Percentiles rank a stretch among this genome's conserved stretches.
phyloP scores from a whole-genome alignment of 805 yeast genomes.

The Cyberlindnera bimundalis region DNA sequence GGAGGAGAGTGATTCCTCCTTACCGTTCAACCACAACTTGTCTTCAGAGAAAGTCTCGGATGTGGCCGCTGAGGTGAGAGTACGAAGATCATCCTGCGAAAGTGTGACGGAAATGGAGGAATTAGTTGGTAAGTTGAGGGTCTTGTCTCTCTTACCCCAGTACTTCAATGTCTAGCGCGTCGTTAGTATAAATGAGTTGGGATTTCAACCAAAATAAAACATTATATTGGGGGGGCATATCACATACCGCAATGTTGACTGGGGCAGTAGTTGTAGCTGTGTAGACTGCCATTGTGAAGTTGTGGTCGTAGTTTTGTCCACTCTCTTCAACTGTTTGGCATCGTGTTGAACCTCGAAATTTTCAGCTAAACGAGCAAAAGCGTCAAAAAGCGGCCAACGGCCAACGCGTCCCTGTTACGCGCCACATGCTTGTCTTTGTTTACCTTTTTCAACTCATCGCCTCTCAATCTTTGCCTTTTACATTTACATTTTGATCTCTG shows the following conservation, averaged over 20 bases:
- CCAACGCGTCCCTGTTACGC: conserved; percentile 1
- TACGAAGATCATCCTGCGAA: conserved; percentile 85
- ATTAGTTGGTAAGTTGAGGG: conserved; percentile 90
- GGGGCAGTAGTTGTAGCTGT: conserved; percentile 92
- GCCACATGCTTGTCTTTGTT: conserved; percentile 3
- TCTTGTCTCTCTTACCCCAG: conserved; percentile 97
- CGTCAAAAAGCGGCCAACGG: background rate
- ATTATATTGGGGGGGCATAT: conserved; percentile 39
- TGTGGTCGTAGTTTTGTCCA: background rate
- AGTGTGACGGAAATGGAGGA: conserved; percentile 93
- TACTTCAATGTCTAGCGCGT: conserved; percentile 73
- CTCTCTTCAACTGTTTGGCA: too few relatives aligned
- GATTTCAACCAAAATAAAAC: background rate
- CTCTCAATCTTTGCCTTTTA: background rate
- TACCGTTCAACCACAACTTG: conserved; percentile 83
- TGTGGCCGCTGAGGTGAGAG: conserved; percentile 86
- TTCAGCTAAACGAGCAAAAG: conserved; percentile 5
- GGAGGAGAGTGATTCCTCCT: conserved; percentile 63
- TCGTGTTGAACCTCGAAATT: background rate
- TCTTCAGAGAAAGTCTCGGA: conserved; percentile 55
- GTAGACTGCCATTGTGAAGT: conserved; percentile 50
- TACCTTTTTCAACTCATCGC: conserved; percentile 5
- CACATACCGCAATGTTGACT: conserved; percentile 93
- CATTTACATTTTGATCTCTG: too few relatives aligned
- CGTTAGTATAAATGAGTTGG: background rate